A percentile compares a stretch with the other conserved stretches of the same genome.
Evolutionary conservation across 352 stramenopile species (phyloP).

Genomic region (Thraustochytrium sp.): DNA sequence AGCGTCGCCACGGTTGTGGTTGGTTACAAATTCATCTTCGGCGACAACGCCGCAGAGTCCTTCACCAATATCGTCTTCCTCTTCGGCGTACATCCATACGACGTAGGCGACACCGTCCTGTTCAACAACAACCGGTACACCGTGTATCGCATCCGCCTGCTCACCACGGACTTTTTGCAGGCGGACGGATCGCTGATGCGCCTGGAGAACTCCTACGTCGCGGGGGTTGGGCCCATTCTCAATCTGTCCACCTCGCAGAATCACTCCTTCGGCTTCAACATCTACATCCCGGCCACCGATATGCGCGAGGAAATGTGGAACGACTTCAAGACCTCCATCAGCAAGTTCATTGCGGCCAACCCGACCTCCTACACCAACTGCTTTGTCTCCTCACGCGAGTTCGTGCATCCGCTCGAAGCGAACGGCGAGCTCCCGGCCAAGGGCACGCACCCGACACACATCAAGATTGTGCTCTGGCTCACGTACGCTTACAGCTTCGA

Average conservation of each 20-base stretch:
- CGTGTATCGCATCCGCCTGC: constrained; percentile 20
- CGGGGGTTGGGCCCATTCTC: background rate
- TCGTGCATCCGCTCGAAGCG: background rate
- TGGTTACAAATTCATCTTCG: constrained; percentile 21
- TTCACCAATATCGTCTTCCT: constrained; percentile 33
- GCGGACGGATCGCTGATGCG: constrained; percentile 7
- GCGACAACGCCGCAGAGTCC: background rate
- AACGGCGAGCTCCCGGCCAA: background rate
- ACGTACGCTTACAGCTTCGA: background rate
- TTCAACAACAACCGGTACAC: constrained; percentile 13
- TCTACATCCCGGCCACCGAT: background rate
- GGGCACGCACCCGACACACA: constrained; percentile 1
- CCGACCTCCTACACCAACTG: background rate
- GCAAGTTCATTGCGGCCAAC: constrained; percentile 13
- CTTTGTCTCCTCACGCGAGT: background rate
- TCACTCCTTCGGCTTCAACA: background rate
- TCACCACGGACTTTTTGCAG: constrained; percentile 16
- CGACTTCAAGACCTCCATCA: background rate
- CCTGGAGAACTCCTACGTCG: background rate
- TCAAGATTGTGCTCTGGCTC: background rate
- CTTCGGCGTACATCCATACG: constrained; percentile 29
- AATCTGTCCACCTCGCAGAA: constrained; percentile 12
- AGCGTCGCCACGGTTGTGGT: background rate
- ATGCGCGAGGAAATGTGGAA: background rate
- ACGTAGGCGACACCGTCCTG: constrained; percentile 2